A percentile compares a stretch with the other conserved stretches of the same genome.
phyloP scores from a whole-genome alignment of 257 asterid species.

The Anisodus acutangulus region DNA sequence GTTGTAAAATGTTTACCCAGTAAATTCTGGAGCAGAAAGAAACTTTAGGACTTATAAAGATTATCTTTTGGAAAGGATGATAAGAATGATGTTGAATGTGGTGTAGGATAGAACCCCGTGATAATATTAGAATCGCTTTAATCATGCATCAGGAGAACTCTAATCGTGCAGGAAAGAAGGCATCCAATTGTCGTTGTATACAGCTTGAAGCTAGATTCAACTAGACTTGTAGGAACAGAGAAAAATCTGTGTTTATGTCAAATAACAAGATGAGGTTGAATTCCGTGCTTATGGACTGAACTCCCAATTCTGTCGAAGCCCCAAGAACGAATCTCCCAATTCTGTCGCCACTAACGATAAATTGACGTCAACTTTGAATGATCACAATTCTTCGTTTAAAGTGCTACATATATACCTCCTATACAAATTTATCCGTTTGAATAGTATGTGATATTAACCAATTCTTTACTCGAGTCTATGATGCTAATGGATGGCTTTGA shows the following conservation, averaged over 20 bases:
- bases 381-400: neutral
- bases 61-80: neutral
- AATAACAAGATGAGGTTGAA: neutral
- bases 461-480: neutral
- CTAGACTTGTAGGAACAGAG: neutral
- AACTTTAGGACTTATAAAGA: neutral
- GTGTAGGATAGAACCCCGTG: neutral
- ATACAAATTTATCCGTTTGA: neutral
- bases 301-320: neutral
- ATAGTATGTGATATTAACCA: conserved; percentile 1
- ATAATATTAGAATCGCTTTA: neutral
- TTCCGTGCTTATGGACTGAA: neutral
- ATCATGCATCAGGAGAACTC: neutral
- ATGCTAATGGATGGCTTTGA: neutral
- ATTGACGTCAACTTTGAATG: neutral
- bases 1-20: neutral
- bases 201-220: neutral
- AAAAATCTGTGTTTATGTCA: neutral
- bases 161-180: neutral
- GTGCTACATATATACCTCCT: neutral
- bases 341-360: neutral
- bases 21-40: conserved; percentile 1
- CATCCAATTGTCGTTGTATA: neutral
- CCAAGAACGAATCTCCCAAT: neutral
- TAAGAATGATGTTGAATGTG: neutral